Conservation (phyloP, 805 yeast species). For the Myxozyma lipomycoides region DNA sequence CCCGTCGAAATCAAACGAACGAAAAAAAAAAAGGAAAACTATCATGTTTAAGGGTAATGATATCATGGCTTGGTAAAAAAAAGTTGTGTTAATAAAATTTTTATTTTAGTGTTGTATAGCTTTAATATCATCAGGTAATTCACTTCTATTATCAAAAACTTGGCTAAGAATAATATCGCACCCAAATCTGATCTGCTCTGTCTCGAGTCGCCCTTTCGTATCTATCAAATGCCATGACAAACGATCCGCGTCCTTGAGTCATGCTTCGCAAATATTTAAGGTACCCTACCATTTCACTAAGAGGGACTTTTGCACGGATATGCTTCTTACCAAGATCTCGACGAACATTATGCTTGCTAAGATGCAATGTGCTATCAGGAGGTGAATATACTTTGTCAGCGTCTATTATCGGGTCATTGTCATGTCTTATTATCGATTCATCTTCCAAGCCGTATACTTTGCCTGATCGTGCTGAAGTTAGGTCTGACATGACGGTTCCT, state of each 20-base stretch:
- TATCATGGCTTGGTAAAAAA: too few relatives aligned
- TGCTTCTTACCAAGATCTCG: conserved; percentile 37
- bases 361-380: conserved; percentile 51
- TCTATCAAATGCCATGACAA: conserved; percentile 70
- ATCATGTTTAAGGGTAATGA: too few relatives aligned
- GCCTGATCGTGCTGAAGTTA: conserved; percentile 75
- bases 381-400: conserved; percentile 62
- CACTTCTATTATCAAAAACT: too few relatives aligned
- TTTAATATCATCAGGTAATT: too few relatives aligned
- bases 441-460: conserved; percentile 68
- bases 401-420: conserved; percentile 15
- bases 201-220: conserved; percentile 65
- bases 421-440: conserved; percentile 38
- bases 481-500: conserved; percentile 81
- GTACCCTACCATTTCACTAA: conserved; percentile 88
- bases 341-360: conserved; percentile 37
- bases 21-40: too few relatives aligned
- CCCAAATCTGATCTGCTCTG: conserved; percentile 34
- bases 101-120: too few relatives aligned
- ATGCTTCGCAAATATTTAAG: conserved; percentile 69
- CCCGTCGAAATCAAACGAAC: too few relatives aligned
- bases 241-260: conserved; percentile 85
- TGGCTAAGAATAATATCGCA: conserved; percentile 1
- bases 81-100: too few relatives aligned
- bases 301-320: conserved; percentile 76